These are phyloP conservation scores for Crithidia fasciculata DNA, from an alignment of 208 protist genomes.

Conservation along the genomic window DNA sequence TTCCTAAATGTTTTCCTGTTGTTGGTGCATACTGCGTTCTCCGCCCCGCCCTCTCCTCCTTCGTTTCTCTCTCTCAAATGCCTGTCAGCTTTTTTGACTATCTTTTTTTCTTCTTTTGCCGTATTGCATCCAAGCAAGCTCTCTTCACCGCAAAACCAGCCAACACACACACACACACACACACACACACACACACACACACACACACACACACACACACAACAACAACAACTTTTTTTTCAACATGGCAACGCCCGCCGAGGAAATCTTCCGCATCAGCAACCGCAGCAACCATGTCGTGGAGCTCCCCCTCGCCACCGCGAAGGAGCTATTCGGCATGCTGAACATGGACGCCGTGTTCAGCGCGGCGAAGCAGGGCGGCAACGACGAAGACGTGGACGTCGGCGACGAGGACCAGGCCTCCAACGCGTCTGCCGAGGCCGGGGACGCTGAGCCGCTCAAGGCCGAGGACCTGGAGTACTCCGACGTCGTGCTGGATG, in stretches of 20 bases:
- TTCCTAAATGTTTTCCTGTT: too few relatives aligned
- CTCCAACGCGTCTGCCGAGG: constrained; percentile 27
- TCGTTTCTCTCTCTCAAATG: too few relatives aligned
- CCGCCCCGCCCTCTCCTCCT: too few relatives aligned
- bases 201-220: too few relatives aligned
- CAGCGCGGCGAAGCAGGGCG: constrained; percentile 25
- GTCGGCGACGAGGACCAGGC: constrained; percentile 11
- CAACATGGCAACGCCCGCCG: constrained; percentile 10
- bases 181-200: too few relatives aligned
- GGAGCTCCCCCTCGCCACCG: constrained; percentile 37
- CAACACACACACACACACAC: too few relatives aligned
- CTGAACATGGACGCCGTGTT: constrained; percentile 36
- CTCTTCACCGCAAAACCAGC: too few relatives aligned
- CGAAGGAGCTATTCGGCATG: constrained; percentile 39
- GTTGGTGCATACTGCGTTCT: too few relatives aligned
- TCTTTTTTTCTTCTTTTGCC: background rate
- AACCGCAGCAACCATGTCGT: constrained; percentile 35
- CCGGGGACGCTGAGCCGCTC: constrained; percentile 28
- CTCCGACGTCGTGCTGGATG: constrained; percentile 40
- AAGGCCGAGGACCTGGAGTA: constrained; percentile 51
- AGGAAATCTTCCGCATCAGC: constrained; percentile 29
- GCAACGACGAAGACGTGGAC: constrained; percentile 21
- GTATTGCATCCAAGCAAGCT: background rate
- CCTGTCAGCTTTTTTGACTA: background rate
- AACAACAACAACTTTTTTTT: background rate